Base-by-base conservation (phyloP, 1,139 yeast genomes). In the Suhomyces anneliseae region DNA sequence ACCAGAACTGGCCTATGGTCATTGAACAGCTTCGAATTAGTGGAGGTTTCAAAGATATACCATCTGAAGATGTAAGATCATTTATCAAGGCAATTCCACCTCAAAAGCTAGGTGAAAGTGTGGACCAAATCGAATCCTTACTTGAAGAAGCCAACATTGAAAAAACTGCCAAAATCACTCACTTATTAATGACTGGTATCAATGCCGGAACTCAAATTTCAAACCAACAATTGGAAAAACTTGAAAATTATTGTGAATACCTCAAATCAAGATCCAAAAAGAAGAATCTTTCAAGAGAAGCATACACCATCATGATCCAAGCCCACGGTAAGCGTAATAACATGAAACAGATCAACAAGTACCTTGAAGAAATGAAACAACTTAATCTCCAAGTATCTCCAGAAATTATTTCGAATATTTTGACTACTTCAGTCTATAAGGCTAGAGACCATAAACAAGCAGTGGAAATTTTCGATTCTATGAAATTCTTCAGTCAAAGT, bases 391-490 rank as follows among this genome's bases (percentile, higher is more conserved):
- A 70, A 36, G 88, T 93, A 3, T 72, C 83, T 7, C 70, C 76
- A n/a, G 68, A 71, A 4, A 75, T 86, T 4, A 86, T 85, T 56
- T 77, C 87, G 1, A 80, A 83, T 27, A 74, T 90, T 1, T 64
- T 90, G 45, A 85, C 85, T 51, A 78, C 90, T 19, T 85, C 88
- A 58, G 82, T 83, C 4, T 74, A 70, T 51, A 76, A 81, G 48
- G 60, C 79, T 24, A 69, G 70, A 26, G 78, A 83, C 50, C 82
- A 75, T 53, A 66, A 74, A 34, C 83, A 81, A 53, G 96, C 96
- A 0, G 78, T 81, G 48, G 82, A 83, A 44, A 73, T 88, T 1
- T 93, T 93, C 62, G 93, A 87, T 56, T 81, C 90, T 53, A 85
- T 93, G 90, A 92, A 90, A 62, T 92, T 88, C 61, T 66, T 86